Evolutionary conservation across 306 rosid genomes (phyloP), one percentile per base, ranked within the genome.

Genomic region (Abrus precatorius): DNA sequence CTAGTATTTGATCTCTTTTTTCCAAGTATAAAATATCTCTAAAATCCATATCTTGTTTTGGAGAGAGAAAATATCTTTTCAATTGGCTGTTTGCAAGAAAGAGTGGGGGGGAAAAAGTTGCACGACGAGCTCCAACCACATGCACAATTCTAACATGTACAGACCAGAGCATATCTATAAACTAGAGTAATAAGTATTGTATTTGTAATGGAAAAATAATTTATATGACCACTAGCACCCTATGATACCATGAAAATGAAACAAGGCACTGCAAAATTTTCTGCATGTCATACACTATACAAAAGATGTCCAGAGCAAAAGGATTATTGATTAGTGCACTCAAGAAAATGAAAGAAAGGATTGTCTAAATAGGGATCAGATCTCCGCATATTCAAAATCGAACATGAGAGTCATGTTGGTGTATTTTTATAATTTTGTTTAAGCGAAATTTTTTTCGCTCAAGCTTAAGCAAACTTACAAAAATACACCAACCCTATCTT

Each of bases 191-290:
- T 45, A 10, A 68, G 11, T 47, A 47, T 45, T 1, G n/a, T 8
- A 11, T 7, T 9, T 1, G 13, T n/a, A 53, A 47, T 20, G 20
- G 20, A 20, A 20, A 20, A 20, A 20, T 20, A 41, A 9, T 41
- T n/a, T 14, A 65, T 29, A 65, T 40, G 32, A 65, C 14, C n/a
- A 65, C 61, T 36, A 28, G 50, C 33, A 48, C 43, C 76, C 10
- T 10, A 29, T 66, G 52, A 45, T 69, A 79, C 50, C 57, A 69
- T 33, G 83, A 40, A 66, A 66, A 45, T 66, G 66, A 66, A 77
- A 67, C 36, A 53, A 1, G 40, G 67, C 41, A 50, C 41, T 2
- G 2, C 40, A 72, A 53, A 41, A 52, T 38, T 61, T 80, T 62
- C 66, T 30, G 74, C 48, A 13, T 5, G 56, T 72, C 53, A 13